These are phyloP conservation scores for Colletotrichum tabaci DNA, from an alignment of 2,329 filamentous ascomycete species.

Conservation along the genomic window DNA sequence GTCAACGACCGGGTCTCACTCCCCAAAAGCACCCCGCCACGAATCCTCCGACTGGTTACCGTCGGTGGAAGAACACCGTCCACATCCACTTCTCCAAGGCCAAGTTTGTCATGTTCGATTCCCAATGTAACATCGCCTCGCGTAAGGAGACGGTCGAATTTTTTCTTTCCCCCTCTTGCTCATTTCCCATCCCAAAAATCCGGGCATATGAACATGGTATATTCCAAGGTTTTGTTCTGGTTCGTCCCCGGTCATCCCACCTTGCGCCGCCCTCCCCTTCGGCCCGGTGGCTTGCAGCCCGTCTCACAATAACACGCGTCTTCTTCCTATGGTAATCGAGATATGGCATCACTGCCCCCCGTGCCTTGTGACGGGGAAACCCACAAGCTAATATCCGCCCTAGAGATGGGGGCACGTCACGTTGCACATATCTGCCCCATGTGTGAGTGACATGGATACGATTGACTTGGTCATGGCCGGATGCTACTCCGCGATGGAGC, in stretches of 20 bases:
- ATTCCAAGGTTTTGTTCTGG: conserved; percentile 19
- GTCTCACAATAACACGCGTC: background rate
- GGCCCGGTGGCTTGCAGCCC: conserved; percentile 38
- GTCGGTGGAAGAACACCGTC: background rate
- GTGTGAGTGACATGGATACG: conserved; percentile 12
- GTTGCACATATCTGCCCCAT: background rate
- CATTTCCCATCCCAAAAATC: conserved; percentile 13
- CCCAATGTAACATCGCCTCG: conserved; percentile 8
- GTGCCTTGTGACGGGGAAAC: too few relatives aligned
- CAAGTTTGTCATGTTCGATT: background rate
- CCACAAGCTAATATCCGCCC: conserved; percentile 25
- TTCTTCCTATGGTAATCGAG: conserved; percentile 3
- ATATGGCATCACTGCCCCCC: too few relatives aligned
- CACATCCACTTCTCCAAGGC: background rate
- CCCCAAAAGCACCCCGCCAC: conserved; percentile 10
- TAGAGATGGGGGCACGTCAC: conserved; percentile 33
- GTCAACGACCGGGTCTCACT: background rate
- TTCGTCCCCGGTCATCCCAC: background rate
- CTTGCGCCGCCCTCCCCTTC: conserved; percentile 26
- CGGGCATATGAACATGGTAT: conserved; percentile 19
- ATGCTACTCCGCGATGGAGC: conserved; percentile 17
- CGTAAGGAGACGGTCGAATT: background rate
- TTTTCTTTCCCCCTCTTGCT: background rate
- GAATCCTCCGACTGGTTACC: conserved; percentile 32
- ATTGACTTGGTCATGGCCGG: background rate